Evolutionary conservation across 371 early-diverging fungal genomes (phyloP), one percentile per base, ranked within the genome.

Genomic region (Syncephalastrum monosporum): DNA sequence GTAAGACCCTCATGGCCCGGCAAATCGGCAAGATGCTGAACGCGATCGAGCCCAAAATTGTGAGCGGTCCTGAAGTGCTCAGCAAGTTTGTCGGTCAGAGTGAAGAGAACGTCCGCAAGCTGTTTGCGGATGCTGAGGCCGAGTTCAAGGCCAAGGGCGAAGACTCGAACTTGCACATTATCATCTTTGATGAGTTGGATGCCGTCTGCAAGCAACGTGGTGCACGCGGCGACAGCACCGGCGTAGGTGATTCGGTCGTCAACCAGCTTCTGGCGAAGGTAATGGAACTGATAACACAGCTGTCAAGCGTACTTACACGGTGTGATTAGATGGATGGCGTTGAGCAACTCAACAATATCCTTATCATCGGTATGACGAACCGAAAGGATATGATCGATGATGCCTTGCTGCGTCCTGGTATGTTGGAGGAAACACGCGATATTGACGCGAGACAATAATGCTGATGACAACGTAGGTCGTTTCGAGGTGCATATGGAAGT

Each of bases 121-220:
- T 99, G 52, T 99, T 99, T 82, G 90, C 88, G 13, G 94, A 95
- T 60, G 99, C 99, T 8, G 99, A 99, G 69, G 86, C 83, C 54
- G 98, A 95, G 81, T 99, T 97, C 81, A 93, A 93, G 69, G 85
- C 84, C 58, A 92, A 93, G 65, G 97, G 96, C 38, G 99, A 98
- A 50, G 94, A 97, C 41, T 91, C 92, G 50, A 82, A 86, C 23
- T 81, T 99, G 49, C 99, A 99, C 67, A 99, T 99, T 57, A 98
- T 99, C 65, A 99, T 99, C 53, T 99, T 99, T 77, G 99, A 99
- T 75, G 99, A 99, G 81, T 86, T 99, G 72, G 99, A 99, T 79
- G 99, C 99, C 16, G 99, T 99, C 55, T 99, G 99, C 82, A 98
- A 97, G 68, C 97, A 96, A 65, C 94, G 99, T 83, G 99, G 99